Conservation (phyloP, 2,329 filamentous ascomycete genomes). For the Daldinia eschscholtzii region DNA sequence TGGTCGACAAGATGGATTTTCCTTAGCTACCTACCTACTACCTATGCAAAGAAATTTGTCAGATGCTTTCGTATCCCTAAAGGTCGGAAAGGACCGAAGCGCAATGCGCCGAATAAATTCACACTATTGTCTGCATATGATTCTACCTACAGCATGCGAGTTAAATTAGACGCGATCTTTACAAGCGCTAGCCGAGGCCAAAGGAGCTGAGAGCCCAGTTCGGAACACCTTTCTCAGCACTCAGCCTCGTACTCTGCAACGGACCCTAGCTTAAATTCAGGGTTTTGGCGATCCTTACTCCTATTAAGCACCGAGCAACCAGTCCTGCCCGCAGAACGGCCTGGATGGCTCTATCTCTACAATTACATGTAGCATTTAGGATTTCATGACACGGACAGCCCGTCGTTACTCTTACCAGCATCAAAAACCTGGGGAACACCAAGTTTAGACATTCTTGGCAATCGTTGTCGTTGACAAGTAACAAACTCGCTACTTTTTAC, state of each 20-base stretch:
- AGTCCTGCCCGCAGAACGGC: constrained; percentile 27
- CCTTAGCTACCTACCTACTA: constrained; percentile 13
- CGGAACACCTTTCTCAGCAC: constrained; percentile 38
- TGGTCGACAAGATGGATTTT: constrained; percentile 23
- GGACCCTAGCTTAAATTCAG: constrained; percentile 36
- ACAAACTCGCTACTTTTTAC: constrained; percentile 21
- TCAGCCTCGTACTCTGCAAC: constrained; percentile 43
- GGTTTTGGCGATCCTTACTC: constrained; percentile 42
- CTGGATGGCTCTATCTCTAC: constrained; percentile 32
- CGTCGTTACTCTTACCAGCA: constrained; percentile 20
- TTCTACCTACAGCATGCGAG: constrained; percentile 12
- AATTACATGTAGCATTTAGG: constrained; percentile 20
- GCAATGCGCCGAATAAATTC: constrained; percentile 31
- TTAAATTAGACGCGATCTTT: constrained; percentile 23
- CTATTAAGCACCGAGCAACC: constrained; percentile 42
- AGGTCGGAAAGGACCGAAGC: constrained; percentile 38
- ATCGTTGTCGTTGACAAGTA: constrained; percentile 18
- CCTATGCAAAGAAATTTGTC: constrained; percentile 27
- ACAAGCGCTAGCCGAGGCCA: constrained; percentile 37
- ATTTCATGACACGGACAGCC: constrained; percentile 27
- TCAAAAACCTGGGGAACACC: constrained; percentile 24
- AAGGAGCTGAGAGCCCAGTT: constrained; percentile 42
- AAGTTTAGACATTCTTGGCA: constrained; percentile 15
- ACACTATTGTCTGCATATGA: constrained; percentile 24
- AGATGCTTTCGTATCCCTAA: constrained; percentile 20